Percentiles rank a stretch among this genome's conserved stretches.
Evolutionary conservation across 805 yeast species (phyloP).

Genomic region (Blastobotrys attinorum): DNA sequence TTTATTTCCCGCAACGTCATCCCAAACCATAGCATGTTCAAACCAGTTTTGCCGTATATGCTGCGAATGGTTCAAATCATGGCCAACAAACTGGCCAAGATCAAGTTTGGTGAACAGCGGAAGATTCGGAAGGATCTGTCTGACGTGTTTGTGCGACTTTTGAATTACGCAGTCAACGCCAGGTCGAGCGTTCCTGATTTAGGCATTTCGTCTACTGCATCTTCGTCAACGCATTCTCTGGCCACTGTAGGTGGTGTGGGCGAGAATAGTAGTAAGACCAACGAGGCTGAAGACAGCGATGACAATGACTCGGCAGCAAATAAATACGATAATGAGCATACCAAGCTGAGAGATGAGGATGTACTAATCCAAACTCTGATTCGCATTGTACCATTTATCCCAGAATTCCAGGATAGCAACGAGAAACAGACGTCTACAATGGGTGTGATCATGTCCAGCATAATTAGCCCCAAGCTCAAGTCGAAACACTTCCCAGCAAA

Average conservation of each 20-base stretch:
- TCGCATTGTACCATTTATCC: constrained; percentile 35
- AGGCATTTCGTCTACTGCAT: neutral
- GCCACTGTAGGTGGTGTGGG: too few relatives aligned
- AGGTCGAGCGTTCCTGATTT: neutral
- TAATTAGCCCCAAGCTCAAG: constrained; percentile 47
- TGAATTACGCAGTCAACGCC: constrained; percentile 21
- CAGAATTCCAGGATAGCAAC: constrained; percentile 41
- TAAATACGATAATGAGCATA: neutral
- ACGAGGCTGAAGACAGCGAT: neutral
- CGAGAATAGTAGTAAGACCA: neutral
- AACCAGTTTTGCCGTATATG: constrained; percentile 42
- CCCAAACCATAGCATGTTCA: constrained; percentile 40
- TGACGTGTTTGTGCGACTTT: constrained; percentile 35
- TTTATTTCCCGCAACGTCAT: constrained; percentile 52
- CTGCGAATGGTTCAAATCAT: constrained; percentile 46
- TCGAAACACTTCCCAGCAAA: constrained; percentile 34
- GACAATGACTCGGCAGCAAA: neutral
- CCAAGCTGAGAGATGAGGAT: constrained; percentile 25
- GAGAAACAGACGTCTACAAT: constrained; percentile 52
- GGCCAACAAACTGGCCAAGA: constrained; percentile 46
- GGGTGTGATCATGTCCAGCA: constrained; percentile 44
- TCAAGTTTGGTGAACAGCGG: constrained; percentile 55
- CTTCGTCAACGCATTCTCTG: neutral
- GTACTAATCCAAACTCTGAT: constrained; percentile 39
- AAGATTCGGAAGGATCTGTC: constrained; percentile 50